phyloP scores from a whole-genome alignment of 2,329 filamentous ascomycete genomes.

The Sporothrix phasma region DNA sequence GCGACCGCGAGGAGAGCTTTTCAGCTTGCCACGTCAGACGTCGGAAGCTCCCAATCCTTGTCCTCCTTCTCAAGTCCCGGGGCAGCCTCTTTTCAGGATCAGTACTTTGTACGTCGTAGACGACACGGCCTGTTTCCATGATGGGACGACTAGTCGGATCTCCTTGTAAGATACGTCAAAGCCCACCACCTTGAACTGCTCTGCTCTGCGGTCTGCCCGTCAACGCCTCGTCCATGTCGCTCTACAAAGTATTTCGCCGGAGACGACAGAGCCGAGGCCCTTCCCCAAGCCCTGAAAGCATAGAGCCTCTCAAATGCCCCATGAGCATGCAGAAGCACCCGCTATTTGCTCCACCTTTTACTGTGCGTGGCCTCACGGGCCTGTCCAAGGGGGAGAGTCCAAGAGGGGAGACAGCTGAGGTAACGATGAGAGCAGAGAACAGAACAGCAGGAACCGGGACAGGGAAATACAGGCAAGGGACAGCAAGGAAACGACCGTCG shows the following conservation, averaged over 20 bases:
- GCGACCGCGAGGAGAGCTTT: not conserved
- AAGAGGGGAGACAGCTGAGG: no score
- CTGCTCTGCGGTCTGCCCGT: no score
- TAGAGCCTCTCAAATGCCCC: not conserved
- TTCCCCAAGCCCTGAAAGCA: not conserved
- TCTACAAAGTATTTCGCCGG: no score
- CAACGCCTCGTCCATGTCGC: not conserved
- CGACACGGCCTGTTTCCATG: not conserved
- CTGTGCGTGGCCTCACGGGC: not conserved
- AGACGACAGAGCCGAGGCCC: not conserved
- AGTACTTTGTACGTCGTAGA: no score
- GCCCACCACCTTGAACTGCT: no score
- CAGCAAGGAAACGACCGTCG: not conserved
- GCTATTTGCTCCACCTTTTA: not conserved
- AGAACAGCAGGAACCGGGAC: not conserved
- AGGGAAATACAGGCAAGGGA: not conserved
- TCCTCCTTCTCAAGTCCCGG: not conserved
- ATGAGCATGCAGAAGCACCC: not conserved
- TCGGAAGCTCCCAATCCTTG: not conserved
- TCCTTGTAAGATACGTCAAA: no score
- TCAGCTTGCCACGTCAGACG: conserved; percentile 3
- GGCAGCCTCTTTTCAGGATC: no score
- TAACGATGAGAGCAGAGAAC: no score
- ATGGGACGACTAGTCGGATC: not conserved
- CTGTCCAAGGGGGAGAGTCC: not conserved